Percentiles rank a stretch among this genome's conserved stretches.
These are phyloP conservation scores for Chlamydomonas applanata DNA, from an alignment of 139 green algal species.

Conservation along the genomic window DNA sequence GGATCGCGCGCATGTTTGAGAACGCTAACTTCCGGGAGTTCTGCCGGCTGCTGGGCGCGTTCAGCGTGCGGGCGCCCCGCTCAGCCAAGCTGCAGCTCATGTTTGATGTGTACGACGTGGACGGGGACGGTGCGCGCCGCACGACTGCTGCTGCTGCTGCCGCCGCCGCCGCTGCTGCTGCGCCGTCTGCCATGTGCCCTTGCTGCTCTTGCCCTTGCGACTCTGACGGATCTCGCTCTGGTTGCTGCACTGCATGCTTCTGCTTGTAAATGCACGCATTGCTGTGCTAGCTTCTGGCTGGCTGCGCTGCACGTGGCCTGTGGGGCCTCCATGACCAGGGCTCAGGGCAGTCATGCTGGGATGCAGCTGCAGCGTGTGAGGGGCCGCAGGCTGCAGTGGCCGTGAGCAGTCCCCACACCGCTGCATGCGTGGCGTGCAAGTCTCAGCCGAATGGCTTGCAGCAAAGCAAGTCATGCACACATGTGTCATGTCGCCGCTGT, in stretches of 20 bases:
- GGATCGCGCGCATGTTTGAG: slow-evolving; percentile 74
- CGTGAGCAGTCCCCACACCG: not conserved
- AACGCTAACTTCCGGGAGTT: slow-evolving; percentile 94
- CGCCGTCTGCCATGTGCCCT: not conserved
- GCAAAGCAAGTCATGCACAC: no score
- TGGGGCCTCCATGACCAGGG: no score
- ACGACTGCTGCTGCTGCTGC: no score
- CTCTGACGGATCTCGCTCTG: not conserved
- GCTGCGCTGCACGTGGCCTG: no score
- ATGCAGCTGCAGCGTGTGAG: not conserved
- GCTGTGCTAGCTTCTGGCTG: no score
- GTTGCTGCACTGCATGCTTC: not conserved
- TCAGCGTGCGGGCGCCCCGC: slow-evolving; percentile 56
- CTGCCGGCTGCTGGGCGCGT: slow-evolving; percentile 74
- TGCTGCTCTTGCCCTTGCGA: not conserved
- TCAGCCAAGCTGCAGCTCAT: slow-evolving; percentile 80
- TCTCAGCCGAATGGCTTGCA: not conserved
- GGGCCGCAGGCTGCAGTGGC: not conserved
- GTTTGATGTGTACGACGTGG: slow-evolving; percentile 81
- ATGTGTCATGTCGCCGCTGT: not conserved
- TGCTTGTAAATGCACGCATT: no score
- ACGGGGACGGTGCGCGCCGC: slow-evolving; percentile 58
- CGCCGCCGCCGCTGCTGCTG: not conserved
- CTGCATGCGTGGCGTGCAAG: not conserved
- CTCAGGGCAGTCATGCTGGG: no score